Conservation (phyloP, 2,329 filamentous ascomycete genomes). For the Hymenoscyphus albidus region DNA sequence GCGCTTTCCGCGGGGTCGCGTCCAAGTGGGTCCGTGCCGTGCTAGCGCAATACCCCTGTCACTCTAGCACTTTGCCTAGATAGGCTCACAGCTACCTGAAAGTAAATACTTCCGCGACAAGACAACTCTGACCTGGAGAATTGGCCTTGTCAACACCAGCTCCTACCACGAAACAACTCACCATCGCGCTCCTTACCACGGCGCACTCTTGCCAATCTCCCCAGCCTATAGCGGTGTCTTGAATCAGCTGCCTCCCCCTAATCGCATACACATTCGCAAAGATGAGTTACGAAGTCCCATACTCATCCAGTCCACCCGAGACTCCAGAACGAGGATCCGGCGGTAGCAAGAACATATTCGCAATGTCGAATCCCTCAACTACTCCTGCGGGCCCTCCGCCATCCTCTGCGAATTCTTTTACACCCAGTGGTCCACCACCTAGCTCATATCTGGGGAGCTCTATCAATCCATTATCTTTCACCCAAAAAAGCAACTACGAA, state of each 20-base stretch:
- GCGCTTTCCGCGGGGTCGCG: constrained; percentile 18
- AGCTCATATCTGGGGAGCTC: constrained; percentile 50
- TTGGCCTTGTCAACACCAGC: background rate
- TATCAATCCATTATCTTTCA: constrained; percentile 38
- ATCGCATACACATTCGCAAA: background rate
- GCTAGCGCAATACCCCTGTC: constrained; percentile 11
- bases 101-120: constrained; percentile 1
- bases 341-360: constrained; percentile 30
- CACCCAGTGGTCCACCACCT: constrained; percentile 51
- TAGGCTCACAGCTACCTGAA: background rate
- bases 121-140: background rate
- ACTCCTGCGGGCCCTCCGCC: constrained; percentile 56
- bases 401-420: constrained; percentile 50
- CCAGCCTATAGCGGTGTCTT: background rate
- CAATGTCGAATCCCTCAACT: constrained; percentile 44
- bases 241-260: background rate
- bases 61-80: background rate
- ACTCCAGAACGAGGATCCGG: constrained; percentile 35
- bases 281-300: constrained; percentile 31
- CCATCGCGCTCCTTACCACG: background rate
- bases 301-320: constrained; percentile 35
- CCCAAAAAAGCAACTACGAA: constrained; percentile 32
- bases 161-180: background rate
- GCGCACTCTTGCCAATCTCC: background rate
- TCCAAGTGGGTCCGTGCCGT: constrained; percentile 16